phyloP scores from a whole-genome alignment of 2,329 filamentous ascomycete species.

The Fusarium torulosum region DNA sequence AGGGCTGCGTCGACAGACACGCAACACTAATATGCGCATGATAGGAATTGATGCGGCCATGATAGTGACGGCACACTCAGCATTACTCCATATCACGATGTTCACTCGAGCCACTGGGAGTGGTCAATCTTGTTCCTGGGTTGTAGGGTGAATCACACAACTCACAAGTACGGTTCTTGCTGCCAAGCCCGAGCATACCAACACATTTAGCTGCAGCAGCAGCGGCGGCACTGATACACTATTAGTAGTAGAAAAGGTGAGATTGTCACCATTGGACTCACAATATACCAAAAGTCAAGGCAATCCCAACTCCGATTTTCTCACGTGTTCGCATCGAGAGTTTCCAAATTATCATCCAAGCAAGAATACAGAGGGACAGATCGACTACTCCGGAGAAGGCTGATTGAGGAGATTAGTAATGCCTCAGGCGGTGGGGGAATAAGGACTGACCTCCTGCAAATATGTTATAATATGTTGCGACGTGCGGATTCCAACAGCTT shows the following conservation, averaged over 20 bases:
- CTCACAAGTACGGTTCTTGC: slow-evolving; percentile 7
- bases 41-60: slow-evolving; percentile 7
- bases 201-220: background rate
- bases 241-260: accelerated
- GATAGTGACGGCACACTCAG: background rate
- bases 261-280: accelerated
- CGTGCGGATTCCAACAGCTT: background rate
- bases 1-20: background rate
- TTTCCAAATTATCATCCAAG: slow-evolving; percentile 13
- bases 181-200: background rate
- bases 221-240: background rate
- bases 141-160: background rate
- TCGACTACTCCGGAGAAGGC: background rate
- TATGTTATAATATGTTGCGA: slow-evolving; percentile 13
- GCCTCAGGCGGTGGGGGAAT: accelerated
- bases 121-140: background rate
- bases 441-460: background rate
- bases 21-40: background rate
- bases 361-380: background rate
- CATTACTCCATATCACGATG: slow-evolving; percentile 9
- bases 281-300: slow-evolving; percentile 14
- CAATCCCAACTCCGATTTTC: slow-evolving; percentile 10
- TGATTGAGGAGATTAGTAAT: accelerated
- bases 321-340: slow-evolving; percentile 5
- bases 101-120: background rate